Conservation (phyloP, 805 yeast species). For the Candida oleophila region DNA sequence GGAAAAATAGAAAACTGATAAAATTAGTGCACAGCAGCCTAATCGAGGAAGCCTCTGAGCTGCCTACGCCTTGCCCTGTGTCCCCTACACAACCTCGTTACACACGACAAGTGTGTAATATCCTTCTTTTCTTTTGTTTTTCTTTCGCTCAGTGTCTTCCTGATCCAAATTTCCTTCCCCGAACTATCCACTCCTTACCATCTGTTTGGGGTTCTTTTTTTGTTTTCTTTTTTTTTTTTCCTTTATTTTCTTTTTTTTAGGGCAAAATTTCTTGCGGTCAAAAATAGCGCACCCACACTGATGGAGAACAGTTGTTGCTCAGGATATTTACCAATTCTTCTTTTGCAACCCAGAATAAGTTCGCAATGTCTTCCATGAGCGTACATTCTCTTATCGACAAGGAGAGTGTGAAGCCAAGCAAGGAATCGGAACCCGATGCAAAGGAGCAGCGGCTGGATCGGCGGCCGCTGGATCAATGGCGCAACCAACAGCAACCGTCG, state of each 20-base stretch:
- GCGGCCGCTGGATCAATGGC: background rate
- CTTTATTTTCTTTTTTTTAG: too few species aligned
- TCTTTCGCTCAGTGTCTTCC: too few species aligned
- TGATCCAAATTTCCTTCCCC: too few species aligned
- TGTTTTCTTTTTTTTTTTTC: background rate
- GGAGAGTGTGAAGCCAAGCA: conserved; percentile 1
- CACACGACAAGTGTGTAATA: too few species aligned
- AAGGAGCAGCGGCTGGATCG: conserved; percentile 1
- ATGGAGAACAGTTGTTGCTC: background rate
- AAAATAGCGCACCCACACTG: background rate
- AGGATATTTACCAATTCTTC: background rate
- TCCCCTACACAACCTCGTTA: too few species aligned
- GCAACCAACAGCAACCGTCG: background rate
- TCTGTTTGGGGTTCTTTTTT: background rate
- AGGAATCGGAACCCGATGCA: too few species aligned
- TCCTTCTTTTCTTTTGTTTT: too few species aligned
- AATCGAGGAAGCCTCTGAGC: too few species aligned
- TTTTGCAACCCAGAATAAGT: background rate
- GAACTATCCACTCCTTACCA: background rate
- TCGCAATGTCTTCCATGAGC: conserved; percentile 28
- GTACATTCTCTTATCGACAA: conserved; percentile 41
- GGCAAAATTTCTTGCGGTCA: background rate
- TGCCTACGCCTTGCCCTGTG: too few species aligned
- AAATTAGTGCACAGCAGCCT: too few species aligned
- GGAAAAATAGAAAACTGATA: too few species aligned